Evolutionary conservation across 1,284 basidiomycete genomes (phyloP).

Genomic region (Megacollybia platyphylla): DNA sequence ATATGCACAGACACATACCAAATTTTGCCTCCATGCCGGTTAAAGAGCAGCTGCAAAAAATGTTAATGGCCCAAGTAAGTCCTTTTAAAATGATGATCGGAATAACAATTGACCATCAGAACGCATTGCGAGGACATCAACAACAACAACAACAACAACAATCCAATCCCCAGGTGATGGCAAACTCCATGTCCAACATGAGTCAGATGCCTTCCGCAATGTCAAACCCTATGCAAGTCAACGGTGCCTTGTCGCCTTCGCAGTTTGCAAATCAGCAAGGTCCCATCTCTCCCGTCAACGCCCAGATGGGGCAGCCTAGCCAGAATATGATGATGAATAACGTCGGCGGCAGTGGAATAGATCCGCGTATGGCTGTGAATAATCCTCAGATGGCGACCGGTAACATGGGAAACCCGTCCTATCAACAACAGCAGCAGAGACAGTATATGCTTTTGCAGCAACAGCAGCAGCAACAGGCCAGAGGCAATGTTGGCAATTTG

Average conservation of each 20-base stretch:
- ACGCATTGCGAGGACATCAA: background rate
- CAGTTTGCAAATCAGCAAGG: constrained; percentile 6
- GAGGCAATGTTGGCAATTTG: constrained; percentile 7
- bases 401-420: background rate
- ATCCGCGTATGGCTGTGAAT: background rate
- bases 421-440: constrained; percentile 9
- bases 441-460: constrained; percentile 15
- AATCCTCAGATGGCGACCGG: background rate
- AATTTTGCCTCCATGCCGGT: constrained; percentile 38
- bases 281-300: background rate
- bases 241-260: constrained; percentile 3
- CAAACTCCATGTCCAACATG: background rate
- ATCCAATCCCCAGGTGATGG: background rate
- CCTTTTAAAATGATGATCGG: background rate
- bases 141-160: background rate
- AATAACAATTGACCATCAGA: background rate
- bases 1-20: constrained; percentile 36
- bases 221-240: background rate
- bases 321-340: background rate
- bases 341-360: background rate
- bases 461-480: constrained; percentile 8
- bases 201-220: constrained; percentile 3
- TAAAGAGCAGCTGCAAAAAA: constrained; percentile 43
- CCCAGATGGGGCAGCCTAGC: background rate
- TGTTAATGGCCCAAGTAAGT: constrained; percentile 40